Conservation (phyloP, 2,329 filamentous ascomycete species). For the Ceratocystis cacaofunesta region DNA sequence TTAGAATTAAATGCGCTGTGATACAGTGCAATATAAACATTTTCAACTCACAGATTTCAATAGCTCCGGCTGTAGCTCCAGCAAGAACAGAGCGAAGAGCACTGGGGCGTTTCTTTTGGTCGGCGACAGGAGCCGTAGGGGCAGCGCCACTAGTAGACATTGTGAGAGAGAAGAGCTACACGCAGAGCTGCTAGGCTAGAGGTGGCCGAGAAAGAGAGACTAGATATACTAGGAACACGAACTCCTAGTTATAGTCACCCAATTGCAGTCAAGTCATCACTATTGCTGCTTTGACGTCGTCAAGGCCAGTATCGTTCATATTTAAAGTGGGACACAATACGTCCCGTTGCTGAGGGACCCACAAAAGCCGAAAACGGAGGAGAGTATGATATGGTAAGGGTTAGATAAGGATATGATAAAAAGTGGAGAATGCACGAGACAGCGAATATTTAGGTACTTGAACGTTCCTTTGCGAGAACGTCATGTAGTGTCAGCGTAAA, state of each 20-base stretch:
- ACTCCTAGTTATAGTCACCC: too few relatives aligned
- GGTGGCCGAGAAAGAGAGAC: too few relatives aligned
- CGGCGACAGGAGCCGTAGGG: background rate
- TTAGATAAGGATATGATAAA: background rate
- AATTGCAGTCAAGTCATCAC: too few relatives aligned
- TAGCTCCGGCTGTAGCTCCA: conserved; percentile 80
- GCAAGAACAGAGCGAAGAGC: conserved; percentile 80
- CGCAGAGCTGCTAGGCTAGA: too few relatives aligned
- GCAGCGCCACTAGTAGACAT: background rate
- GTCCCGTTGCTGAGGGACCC: background rate
- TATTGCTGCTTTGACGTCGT: too few relatives aligned
- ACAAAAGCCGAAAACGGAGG: conserved; percentile 11
- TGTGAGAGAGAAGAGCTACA: background rate
- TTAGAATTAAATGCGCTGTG: too few relatives aligned
- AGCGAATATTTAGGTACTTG: too few relatives aligned
- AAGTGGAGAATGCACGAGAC: background rate
- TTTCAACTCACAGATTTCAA: conserved; percentile 60
- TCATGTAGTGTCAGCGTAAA: background rate
- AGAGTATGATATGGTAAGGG: background rate
- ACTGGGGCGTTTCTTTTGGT: conserved; percentile 43
- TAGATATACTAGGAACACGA: too few relatives aligned
- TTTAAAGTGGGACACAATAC: background rate
- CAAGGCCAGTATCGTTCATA: background rate
- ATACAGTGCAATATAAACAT: too few relatives aligned
- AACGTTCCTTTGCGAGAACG: too few relatives aligned